phyloP scores from a whole-genome alignment of 768 basidiomycete species.

The Hygrophoropsis aurantiaca region DNA sequence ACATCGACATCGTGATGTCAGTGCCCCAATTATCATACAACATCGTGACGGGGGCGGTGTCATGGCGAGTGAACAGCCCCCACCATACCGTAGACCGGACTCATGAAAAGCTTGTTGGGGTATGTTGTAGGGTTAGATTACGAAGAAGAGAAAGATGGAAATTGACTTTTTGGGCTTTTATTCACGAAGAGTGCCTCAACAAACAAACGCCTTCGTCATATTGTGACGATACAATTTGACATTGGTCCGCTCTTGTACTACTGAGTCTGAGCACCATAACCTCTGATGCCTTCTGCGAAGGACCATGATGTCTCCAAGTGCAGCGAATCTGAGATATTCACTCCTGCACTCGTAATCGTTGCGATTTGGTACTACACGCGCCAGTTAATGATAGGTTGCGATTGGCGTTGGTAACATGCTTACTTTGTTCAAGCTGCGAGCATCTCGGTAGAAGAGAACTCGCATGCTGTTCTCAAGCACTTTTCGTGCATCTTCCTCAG shows the following conservation, averaged over 20 bases:
- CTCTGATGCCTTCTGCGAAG: constrained; percentile 90
- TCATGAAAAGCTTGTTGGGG: too few species aligned
- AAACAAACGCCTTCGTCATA: too few species aligned
- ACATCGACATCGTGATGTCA: background rate
- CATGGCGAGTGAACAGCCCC: constrained; percentile 19
- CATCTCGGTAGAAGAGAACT: constrained; percentile 95
- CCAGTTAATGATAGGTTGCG: background rate
- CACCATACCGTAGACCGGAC: constrained; percentile 22
- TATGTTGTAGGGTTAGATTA: too few species aligned
- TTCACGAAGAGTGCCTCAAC: too few species aligned
- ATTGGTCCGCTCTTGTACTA: constrained; percentile 30
- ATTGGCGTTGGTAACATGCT: constrained; percentile 12
- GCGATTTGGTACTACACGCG: constrained; percentile 89
- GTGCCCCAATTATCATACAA: constrained; percentile 8
- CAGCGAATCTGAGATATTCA: constrained; percentile 76
- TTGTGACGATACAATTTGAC: constrained; percentile 2
- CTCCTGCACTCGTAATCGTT: constrained; percentile 75
- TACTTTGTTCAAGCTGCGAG: constrained; percentile 93
- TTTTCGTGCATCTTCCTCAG: constrained; percentile 73
- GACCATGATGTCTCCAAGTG: constrained; percentile 80
- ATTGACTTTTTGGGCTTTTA: too few species aligned
- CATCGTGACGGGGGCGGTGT: constrained; percentile 19
- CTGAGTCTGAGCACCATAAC: constrained; percentile 91
- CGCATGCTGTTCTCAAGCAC: constrained; percentile 87
- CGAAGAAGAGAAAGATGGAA: too few species aligned